Evolutionary conservation across 2,329 filamentous ascomycete species (phyloP), one percentile per base, ranked within the genome.

Genomic region (Cordyceps militaris): DNA sequence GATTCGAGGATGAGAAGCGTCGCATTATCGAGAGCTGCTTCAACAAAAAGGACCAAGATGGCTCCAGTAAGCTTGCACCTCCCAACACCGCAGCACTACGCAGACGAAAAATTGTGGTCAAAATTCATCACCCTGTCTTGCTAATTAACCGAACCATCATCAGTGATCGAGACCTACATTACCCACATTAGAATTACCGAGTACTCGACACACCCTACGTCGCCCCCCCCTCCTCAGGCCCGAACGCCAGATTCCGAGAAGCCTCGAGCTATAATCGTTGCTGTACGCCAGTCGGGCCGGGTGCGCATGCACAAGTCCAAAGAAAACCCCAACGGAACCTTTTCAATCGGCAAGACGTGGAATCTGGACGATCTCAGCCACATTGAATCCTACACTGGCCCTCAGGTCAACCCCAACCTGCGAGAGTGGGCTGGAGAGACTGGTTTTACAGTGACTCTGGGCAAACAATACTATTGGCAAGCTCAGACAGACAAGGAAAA

Each of bases 341-440:
- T 97, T 72, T 97, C 93, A 21, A 96, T 99, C 64, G 94, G 94
- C 63, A 99, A 99, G 76, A 96, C 94, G 3, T 99, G 94, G 94
- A 89, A 92, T 70, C 82, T 99, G 64, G 93, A 97, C 72, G 94
- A 99, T 69, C 76, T 99, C 50, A 82, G 83, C 4, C 80, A 82
- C 47, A 89, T 99, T 63, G 88, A 96, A 70, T 94, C 91, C 26
- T 97, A 87, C 68, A 87, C 84, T 7, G 80, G 85, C 44, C 71
- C 83, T 21, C 73, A 77, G 70, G 67, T 82, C 78, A 68, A 78
- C 71, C 64, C 86, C 62, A 69, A 82, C 75, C 63, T 81, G 79
- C 71, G 87, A 80, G 73, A 87, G 68, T 96, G 89, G 89, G 93
- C 91, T 23, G 86, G 88, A 54, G 86, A 87, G 58, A 84, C 85